These are phyloP conservation scores for Botryotinia narcissicola DNA, from an alignment of 2,329 filamentous ascomycete species.

Conservation along the genomic window DNA sequence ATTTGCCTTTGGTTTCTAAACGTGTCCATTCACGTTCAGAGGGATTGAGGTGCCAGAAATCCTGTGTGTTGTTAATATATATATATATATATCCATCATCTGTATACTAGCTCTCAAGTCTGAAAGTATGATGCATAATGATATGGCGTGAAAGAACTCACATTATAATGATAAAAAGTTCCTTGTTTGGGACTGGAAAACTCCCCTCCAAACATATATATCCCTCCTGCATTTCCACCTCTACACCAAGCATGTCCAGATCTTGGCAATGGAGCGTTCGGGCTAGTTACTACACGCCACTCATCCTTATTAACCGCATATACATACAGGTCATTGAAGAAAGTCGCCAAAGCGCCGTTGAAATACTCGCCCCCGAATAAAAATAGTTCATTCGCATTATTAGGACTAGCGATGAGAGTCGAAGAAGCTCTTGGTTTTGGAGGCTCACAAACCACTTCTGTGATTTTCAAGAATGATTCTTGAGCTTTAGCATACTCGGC, in stretches of 20 bases:
- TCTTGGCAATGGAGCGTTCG: constrained; percentile 85
- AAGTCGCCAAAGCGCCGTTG: constrained; percentile 80
- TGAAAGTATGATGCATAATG: not conserved
- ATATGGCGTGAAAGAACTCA: constrained; percentile 27
- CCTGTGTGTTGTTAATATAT: constrained; percentile 3
- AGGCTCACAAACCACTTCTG: constrained; percentile 71
- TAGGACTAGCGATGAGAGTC: constrained; percentile 79
- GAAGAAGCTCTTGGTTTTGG: constrained; percentile 77
- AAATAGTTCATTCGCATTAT: constrained; percentile 82
- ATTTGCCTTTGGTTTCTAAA: constrained; percentile 74
- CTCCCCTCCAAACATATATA: constrained; percentile 94
- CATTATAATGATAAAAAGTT: constrained; percentile 98
- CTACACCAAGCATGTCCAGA: constrained; percentile 95
- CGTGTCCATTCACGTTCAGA: constrained; percentile 84
- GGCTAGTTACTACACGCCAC: constrained; percentile 87
- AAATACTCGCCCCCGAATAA: constrained; percentile 95
- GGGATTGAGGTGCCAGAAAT: constrained; percentile 88
- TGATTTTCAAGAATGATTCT: constrained; percentile 91
- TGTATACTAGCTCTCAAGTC: not conserved
- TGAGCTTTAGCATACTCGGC: constrained; percentile 92
- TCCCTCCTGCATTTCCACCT: constrained; percentile 73
- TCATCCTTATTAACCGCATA: constrained; percentile 81
- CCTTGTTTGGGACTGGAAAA: constrained; percentile 97
- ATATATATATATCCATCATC: not conserved
- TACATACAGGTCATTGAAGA: constrained; percentile 65